These are phyloP conservation scores for Lactifluus volemus DNA, from an alignment of 768 basidiomycete genomes.

Conservation along the genomic window DNA sequence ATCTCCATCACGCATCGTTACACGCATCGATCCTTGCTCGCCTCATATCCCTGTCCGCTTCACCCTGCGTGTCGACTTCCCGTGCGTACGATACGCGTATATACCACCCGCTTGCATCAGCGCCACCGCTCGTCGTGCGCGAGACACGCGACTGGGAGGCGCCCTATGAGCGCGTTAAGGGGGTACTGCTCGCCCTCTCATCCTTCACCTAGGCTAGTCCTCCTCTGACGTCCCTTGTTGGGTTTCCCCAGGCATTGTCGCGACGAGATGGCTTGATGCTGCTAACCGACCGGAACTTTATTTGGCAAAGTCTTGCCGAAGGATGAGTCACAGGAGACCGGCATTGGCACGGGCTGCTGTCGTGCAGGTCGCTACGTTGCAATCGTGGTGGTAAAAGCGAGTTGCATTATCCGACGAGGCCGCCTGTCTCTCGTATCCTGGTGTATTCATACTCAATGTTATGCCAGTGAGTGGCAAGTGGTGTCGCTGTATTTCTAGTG, in stretches of 20 bases:
- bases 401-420: not conserved
- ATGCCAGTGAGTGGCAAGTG: not conserved
- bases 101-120: conserved; percentile 71
- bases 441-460: not conserved
- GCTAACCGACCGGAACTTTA: conserved; percentile 79
- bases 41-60: conserved; percentile 84
- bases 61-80: conserved; percentile 91
- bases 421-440: not conserved
- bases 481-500: not conserved
- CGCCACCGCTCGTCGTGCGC: conserved; percentile 56
- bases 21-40: no score
- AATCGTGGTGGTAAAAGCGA: not conserved
- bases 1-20: no score
- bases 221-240: not conserved
- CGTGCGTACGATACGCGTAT: conserved; percentile 82
- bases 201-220: no score
- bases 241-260: conserved; percentile 46
- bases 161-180: conserved; percentile 70
- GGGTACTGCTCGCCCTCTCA: conserved; percentile 36
- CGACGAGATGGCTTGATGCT: conserved; percentile 75
- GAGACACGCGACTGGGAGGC: conserved; percentile 91
- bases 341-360: conserved; percentile 70
- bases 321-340: conserved; percentile 47
- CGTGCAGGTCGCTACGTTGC: conserved; percentile 43
- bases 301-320: conserved; percentile 60